Base-by-base conservation (phyloP, 345 rosid genomes). In the Odontarrhena argentea region DNA sequence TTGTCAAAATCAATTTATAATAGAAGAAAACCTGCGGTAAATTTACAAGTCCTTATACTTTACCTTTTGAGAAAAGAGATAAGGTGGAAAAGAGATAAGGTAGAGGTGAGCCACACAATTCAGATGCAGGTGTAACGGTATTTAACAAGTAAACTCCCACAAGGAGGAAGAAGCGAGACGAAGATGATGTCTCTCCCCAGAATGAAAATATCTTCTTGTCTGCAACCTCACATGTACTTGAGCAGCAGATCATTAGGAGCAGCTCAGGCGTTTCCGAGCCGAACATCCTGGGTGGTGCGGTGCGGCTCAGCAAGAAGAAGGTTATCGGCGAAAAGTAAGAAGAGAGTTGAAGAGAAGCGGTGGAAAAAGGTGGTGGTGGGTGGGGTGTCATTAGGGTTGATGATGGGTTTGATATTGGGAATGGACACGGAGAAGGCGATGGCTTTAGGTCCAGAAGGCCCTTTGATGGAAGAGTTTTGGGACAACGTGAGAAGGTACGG, bases 401-500 rank as follows among this genome's bases (percentile, higher is more conserved):
- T 69, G 71, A 45, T 83, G 82, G 44, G 3, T 66, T 38, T 81
- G 69, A 22, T 81, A 0, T 55, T 84, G 79, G 87, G 82, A 8
- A 51, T 83, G 60, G 89, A 82, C 52, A 84, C 79, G 28, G 77
- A 80, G 9, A 85, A 80, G 79, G 97, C 95, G 3, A 25, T 83
- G 80, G 97, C 95, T 10, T 65, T 91, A 6, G 97, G 97, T 1
- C 99, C 97, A 2, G 96, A 85, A 69, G 97, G 98, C 46, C 99
- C 96, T 22, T 37, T 94, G 38, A 67, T 81, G 75, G 97, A 94
- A 78, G 97, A 88, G 78, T 90, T 94, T 63, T 94, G 99, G 99
- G 99, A 94, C 55, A 94, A 91, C 68, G 95, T 94, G 22, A 88
- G 96, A 84, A 84, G 99, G 72, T 90, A 94, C 50, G 99, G 78